Evolutionary conservation across 2,329 filamentous ascomycete genomes (phyloP).

Genomic region (Ophiostoma perfectum): DNA sequence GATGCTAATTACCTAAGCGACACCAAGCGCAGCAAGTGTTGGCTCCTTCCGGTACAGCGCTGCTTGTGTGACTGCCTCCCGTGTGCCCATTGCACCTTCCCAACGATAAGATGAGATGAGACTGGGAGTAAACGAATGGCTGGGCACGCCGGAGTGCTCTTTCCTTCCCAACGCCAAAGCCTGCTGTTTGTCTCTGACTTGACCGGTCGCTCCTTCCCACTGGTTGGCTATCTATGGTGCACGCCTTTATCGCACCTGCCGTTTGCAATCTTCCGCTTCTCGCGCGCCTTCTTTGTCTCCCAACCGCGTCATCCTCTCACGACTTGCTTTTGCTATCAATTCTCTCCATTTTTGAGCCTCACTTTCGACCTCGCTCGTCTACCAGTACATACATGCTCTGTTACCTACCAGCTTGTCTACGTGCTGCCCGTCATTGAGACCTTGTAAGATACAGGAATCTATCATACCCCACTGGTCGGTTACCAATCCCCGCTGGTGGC

Average conservation of each 20-base stretch:
- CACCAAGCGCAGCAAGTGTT: neutral
- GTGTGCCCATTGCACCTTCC: neutral
- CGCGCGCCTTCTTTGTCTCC: neutral
- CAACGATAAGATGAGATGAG: neutral
- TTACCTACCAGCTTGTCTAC: neutral
- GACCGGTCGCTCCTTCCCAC: conserved; percentile 1
- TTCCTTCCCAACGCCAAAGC: neutral
- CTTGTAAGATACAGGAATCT: neutral
- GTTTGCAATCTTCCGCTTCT: neutral
- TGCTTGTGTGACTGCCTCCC: neutral
- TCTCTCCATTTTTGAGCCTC: conserved; percentile 6
- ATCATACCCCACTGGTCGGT: neutral
- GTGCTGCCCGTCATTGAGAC: neutral
- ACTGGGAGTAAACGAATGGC: neutral
- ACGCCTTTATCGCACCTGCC: conserved; percentile 1
- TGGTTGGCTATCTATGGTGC: neutral
- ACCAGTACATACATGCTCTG: neutral
- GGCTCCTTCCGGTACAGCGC: neutral
- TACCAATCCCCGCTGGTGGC: neutral
- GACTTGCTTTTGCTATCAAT: neutral
- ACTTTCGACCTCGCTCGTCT: neutral
- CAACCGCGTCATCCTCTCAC: neutral
- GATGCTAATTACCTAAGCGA: neutral
- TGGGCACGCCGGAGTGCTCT: neutral
- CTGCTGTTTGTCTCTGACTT: neutral